These are phyloP conservation scores for Xylariomycetidae sp. DNA, from an alignment of 2,329 filamentous ascomycete genomes.

Conservation along the genomic window DNA sequence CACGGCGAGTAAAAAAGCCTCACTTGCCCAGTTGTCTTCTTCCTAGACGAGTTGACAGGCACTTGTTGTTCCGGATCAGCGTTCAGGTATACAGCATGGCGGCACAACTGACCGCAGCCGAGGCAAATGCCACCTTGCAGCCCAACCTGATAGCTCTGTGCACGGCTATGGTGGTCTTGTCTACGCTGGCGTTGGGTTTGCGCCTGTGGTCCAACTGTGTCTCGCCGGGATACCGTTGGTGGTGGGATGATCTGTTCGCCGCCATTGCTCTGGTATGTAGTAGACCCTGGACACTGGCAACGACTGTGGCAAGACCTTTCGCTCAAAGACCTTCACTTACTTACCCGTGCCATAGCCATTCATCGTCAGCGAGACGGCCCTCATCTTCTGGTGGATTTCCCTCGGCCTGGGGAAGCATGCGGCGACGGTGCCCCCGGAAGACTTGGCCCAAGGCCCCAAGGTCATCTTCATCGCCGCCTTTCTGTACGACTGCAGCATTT, in stretches of 20 bases:
- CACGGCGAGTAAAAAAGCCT: too few species aligned
- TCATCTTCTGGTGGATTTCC: constrained; percentile 7
- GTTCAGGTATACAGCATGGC: too few species aligned
- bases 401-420: constrained; percentile 9
- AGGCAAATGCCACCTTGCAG: too few species aligned
- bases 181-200: too few species aligned
- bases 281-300: neutral
- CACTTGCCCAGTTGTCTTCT: too few species aligned
- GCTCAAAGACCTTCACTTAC: neutral
- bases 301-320: neutral
- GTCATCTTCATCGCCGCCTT: constrained; percentile 12
- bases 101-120: too few species aligned
- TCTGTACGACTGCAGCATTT: constrained; percentile 12
- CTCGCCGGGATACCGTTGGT: too few species aligned
- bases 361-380: constrained; percentile 4
- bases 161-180: too few species aligned
- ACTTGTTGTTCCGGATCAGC: too few species aligned
- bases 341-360: constrained; percentile 6
- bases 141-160: too few species aligned
- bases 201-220: too few species aligned
- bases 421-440: constrained; percentile 2
- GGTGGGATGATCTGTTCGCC: constrained; percentile 8
- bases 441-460: constrained; percentile 6
- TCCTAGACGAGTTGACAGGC: too few species aligned
- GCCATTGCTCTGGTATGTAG: constrained; percentile 6